Percentiles rank a stretch among this genome's conserved stretches.
Conservation (phyloP, 768 basidiomycete genomes). For the Tylopilus vinaceipallidus region DNA sequence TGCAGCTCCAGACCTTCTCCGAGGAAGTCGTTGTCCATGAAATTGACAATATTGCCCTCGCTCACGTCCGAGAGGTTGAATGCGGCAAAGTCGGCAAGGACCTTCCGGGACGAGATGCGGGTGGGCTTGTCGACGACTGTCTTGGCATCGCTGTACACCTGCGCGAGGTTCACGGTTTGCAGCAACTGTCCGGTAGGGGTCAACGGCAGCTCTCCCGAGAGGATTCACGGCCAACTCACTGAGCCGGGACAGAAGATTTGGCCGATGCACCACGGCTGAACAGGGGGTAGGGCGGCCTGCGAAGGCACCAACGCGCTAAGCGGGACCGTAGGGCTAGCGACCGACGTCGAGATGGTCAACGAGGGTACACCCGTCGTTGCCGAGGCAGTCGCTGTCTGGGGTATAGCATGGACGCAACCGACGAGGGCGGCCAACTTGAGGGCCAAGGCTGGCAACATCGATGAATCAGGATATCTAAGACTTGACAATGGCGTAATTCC, state of each 20-base stretch:
- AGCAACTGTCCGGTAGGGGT: conserved; percentile 49
- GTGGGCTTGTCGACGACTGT: conserved; percentile 92
- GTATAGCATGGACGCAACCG: conserved; percentile 18
- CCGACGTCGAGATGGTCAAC: conserved; percentile 56
- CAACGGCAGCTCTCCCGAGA: background rate
- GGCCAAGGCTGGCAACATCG: conserved; percentile 35
- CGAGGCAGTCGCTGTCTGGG: conserved; percentile 18
- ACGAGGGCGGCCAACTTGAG: conserved; percentile 10
- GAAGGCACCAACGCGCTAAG: conserved; percentile 57
- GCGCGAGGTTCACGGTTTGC: conserved; percentile 82
- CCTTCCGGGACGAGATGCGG: conserved; percentile 56
- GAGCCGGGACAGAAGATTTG: conserved; percentile 80
- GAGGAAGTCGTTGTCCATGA: conserved; percentile 71
- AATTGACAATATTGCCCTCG: conserved; percentile 61
- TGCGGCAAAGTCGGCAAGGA: conserved; percentile 64
- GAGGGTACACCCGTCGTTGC: conserved; percentile 27
- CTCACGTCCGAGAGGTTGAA: conserved; percentile 44
- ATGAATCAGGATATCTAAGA: too few relatives aligned
- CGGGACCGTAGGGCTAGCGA: conserved; percentile 61
- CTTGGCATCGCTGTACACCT: conserved; percentile 76
- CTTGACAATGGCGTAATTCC: background rate
- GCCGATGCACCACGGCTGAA: conserved; percentile 73
- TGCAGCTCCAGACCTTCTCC: conserved; percentile 87
- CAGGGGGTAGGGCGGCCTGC: conserved; percentile 61
- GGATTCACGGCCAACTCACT: conserved; percentile 40